These are phyloP conservation scores for Puccinellia tenuiflora DNA, from an alignment of 176 grass and related monocot genomes.

Conservation along the genomic window DNA sequence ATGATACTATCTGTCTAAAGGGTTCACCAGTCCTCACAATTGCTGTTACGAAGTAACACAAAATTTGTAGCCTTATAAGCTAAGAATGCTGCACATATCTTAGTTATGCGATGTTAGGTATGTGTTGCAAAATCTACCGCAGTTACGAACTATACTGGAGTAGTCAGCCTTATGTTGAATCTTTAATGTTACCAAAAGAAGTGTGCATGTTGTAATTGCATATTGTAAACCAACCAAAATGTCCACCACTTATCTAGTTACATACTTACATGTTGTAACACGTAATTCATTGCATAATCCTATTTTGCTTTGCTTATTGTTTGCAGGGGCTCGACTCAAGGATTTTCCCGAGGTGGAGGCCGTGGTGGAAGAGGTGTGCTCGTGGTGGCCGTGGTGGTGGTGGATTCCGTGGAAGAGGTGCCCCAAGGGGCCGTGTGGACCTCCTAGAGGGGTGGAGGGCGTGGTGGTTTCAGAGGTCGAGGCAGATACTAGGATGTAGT, in stretches of 20 bases:
- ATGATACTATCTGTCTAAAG: neutral
- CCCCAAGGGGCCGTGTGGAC: constrained; percentile 65
- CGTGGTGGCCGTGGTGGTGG: no score
- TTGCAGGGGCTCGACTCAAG: constrained; percentile 60
- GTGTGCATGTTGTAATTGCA: neutral
- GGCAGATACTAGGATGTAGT: constrained; percentile 65
- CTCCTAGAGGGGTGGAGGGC: constrained; percentile 60
- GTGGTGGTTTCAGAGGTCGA: constrained; percentile 86
- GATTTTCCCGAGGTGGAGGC: constrained; percentile 53
- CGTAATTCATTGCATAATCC: neutral
- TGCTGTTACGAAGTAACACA: neutral
- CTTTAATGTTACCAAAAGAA: neutral
- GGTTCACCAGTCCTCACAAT: neutral
- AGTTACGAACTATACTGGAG: neutral
- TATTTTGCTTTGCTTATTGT: constrained; percentile 20
- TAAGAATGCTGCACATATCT: neutral
- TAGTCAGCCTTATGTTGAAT: neutral
- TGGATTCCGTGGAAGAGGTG: constrained; percentile 84
- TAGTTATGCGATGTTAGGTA: neutral
- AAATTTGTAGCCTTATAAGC: neutral
- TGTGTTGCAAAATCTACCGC: neutral
- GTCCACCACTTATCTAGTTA: neutral
- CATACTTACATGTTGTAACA: neutral
- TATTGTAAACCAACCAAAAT: neutral
- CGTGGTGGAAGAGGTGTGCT: constrained; percentile 46